A percentile compares a stretch with the other conserved stretches of the same genome.
Conservation (phyloP, 169 alveolate species). For the Theileria equi region DNA sequence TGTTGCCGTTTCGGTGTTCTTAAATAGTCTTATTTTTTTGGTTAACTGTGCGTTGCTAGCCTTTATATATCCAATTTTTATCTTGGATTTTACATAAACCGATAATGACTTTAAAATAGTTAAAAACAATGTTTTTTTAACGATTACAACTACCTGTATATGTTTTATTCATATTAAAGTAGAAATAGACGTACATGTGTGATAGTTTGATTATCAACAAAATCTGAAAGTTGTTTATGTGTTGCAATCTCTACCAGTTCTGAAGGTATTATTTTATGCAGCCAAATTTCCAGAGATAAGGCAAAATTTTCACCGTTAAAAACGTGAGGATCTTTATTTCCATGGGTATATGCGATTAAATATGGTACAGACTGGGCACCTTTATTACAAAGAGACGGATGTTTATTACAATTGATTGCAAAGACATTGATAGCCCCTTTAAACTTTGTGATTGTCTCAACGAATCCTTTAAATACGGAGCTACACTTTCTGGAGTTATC, state of each 20-base stretch:
- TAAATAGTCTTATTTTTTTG: slow-evolving; percentile 31
- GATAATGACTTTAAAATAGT: slow-evolving; percentile 68
- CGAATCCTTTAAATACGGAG: slow-evolving; percentile 46
- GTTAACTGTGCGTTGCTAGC: slow-evolving; percentile 59
- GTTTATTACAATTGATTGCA: slow-evolving; percentile 66
- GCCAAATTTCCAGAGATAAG: slow-evolving; percentile 14
- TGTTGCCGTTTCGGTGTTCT: slow-evolving; percentile 49
- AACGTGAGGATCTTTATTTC: slow-evolving; percentile 40
- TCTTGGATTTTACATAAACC: slow-evolving; percentile 53
- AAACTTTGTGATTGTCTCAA: slow-evolving; percentile 64
- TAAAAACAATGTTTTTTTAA: slow-evolving; percentile 58
- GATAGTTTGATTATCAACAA: slow-evolving; percentile 12
- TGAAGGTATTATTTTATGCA: slow-evolving; percentile 27
- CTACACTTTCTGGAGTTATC: slow-evolving; percentile 76
- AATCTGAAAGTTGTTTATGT: slow-evolving; percentile 2
- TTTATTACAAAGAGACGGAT: slow-evolving; percentile 51
- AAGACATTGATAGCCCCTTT: slow-evolving; percentile 67
- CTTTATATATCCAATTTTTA: slow-evolving; percentile 58
- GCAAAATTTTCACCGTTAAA: slow-evolving; percentile 32
- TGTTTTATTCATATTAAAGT: neutral
- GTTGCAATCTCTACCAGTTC: slow-evolving; percentile 24
- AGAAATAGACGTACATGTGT: slow-evolving; percentile 3
- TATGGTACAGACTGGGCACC: slow-evolving; percentile 66
- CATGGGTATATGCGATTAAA: slow-evolving; percentile 43
- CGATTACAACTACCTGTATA: slow-evolving; percentile 58